phyloP scores from a whole-genome alignment of 2,329 filamentous ascomycete species.

The Xylaria sp. region DNA sequence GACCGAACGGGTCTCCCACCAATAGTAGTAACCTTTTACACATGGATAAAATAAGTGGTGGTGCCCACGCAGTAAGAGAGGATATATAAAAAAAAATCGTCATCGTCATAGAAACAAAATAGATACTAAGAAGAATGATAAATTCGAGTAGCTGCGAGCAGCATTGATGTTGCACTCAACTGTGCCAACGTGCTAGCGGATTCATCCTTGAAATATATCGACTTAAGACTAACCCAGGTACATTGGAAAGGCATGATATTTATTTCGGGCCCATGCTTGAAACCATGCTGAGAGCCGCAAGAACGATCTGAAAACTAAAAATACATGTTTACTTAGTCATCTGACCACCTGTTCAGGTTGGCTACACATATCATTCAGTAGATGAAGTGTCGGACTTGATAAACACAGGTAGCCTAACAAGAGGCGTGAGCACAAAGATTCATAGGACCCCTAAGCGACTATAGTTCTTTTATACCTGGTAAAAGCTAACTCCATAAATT shows the following conservation, averaged over 20 bases:
- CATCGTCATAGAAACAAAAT: background rate
- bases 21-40: background rate
- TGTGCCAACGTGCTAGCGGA: background rate
- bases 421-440: background rate
- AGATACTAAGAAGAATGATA: background rate
- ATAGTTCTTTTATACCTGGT: background rate
- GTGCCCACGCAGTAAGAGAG: no score
- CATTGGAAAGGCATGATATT: background rate
- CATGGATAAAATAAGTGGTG: background rate
- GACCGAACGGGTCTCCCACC: background rate
- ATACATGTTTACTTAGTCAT: background rate
- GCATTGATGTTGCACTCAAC: background rate
- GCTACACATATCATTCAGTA: background rate
- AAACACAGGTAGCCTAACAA: background rate
- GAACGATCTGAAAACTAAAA: background rate
- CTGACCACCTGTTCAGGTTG: background rate
- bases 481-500: background rate
- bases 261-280: background rate
- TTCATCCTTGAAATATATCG: background rate
- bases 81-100: no score
- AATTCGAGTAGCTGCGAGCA: background rate
- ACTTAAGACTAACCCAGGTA: background rate
- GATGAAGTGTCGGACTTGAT: background rate
- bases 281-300: background rate
- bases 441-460: background rate